These are phyloP conservation scores for Clavariopsis aquatica DNA, from an alignment of 495 filamentous ascomycete species.

Conservation along the genomic window DNA sequence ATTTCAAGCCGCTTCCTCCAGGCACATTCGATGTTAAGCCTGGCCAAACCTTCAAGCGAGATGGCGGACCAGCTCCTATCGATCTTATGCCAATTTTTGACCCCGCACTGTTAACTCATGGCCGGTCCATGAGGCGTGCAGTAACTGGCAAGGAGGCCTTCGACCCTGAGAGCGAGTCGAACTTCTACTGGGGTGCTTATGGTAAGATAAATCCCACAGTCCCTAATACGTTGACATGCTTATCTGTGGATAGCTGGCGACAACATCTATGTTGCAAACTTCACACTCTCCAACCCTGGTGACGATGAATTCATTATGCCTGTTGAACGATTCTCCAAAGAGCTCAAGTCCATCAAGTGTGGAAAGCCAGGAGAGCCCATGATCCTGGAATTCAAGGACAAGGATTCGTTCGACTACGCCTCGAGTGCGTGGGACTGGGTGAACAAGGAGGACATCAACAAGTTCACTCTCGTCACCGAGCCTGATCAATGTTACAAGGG, in stretches of 20 bases:
- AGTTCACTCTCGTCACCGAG: constrained; percentile 22
- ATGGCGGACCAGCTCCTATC: neutral
- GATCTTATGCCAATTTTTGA: constrained; percentile 11
- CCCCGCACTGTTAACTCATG: constrained; percentile 7
- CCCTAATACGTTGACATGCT: neutral
- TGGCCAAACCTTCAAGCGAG: neutral
- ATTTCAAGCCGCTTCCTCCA: constrained; percentile 8
- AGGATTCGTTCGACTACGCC: constrained; percentile 16
- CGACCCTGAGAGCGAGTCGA: constrained; percentile 8
- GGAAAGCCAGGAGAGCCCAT: constrained; percentile 1
- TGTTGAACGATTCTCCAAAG: constrained; percentile 18
- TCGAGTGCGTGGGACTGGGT: constrained; percentile 18
- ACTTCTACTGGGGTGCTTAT: constrained; percentile 25
- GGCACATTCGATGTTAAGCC: neutral
- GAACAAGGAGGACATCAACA: constrained; percentile 21
- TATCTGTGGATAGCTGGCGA: constrained; percentile 5
- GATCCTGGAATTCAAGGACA: constrained; percentile 19
- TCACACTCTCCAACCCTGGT: constrained; percentile 14
- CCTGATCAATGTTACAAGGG: constrained; percentile 20
- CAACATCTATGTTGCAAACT: constrained; percentile 24
- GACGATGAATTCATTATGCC: constrained; percentile 26
- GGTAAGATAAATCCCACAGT: too few species aligned
- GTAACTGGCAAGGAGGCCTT: constrained; percentile 11
- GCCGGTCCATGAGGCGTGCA: constrained; percentile 13
- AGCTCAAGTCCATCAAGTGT: constrained; percentile 20